Percentiles rank a stretch among this genome's conserved stretches.
Evolutionary conservation across 2,329 filamentous ascomycete species (phyloP).

Genomic region (Fusarium sp.): DNA sequence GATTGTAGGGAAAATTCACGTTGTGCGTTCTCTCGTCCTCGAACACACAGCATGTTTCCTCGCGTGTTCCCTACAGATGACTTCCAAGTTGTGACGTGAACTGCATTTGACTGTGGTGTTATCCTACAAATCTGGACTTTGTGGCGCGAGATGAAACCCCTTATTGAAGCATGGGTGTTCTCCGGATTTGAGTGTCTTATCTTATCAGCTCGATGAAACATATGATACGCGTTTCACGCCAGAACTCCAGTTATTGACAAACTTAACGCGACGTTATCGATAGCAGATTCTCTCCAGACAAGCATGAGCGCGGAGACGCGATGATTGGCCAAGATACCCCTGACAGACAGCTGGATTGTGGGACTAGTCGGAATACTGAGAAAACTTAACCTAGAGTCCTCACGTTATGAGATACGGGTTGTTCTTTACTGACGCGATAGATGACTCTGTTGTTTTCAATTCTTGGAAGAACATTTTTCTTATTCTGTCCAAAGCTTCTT

Average conservation of each 20-base stretch:
- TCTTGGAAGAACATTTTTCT: not conserved
- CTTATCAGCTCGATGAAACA: not conserved
- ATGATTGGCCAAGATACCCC: accelerated
- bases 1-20: too few relatives aligned
- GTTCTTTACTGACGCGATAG: not conserved
- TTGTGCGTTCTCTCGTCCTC: too few relatives aligned
- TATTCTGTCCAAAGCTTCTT: accelerated
- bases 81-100: too few relatives aligned
- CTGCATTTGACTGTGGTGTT: too few relatives aligned
- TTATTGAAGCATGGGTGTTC: not conserved
- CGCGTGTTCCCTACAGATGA: too few relatives aligned
- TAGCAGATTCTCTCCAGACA: accelerated
- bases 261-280: not conserved
- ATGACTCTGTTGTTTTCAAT: not conserved
- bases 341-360: accelerated
- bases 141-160: too few relatives aligned
- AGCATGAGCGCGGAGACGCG: accelerated
- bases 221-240: not conserved
- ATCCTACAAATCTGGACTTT: too few relatives aligned
- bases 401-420: accelerated
- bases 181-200: not conserved
- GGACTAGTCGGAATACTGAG: not conserved
- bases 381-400: not conserved
- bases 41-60: too few relatives aligned
- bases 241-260: too few relatives aligned